Conservation (phyloP, 495 filamentous ascomycete genomes). For the Penicillium bialowiezense region DNA sequence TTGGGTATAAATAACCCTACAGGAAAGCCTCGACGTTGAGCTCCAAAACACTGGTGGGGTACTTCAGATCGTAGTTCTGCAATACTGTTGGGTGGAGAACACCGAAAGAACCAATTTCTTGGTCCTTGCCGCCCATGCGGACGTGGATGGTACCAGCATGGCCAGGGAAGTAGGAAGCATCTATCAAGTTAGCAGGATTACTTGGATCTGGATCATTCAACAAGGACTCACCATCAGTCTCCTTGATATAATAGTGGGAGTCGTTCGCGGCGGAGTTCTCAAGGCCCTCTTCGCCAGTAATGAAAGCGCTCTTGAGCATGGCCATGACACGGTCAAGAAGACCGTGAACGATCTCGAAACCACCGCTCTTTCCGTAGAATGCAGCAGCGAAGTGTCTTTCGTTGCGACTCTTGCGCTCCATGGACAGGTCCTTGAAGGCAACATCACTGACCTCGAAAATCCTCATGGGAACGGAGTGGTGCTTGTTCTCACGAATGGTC, state of each 20-base stretch:
- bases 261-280: slow-evolving; percentile 52
- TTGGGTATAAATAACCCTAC: slow-evolving; percentile 33
- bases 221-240: slow-evolving; percentile 65
- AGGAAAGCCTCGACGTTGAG: slow-evolving; percentile 95
- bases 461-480: slow-evolving; percentile 83
- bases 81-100: slow-evolving; percentile 90
- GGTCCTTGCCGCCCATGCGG: slow-evolving; percentile 64
- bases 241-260: slow-evolving; percentile 86
- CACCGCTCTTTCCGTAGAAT: slow-evolving; percentile 89
- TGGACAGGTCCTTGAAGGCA: slow-evolving; percentile 73
- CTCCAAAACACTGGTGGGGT: slow-evolving; percentile 93
- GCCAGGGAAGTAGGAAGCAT: slow-evolving; percentile 87
- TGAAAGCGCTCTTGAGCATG: slow-evolving; percentile 84
- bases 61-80: slow-evolving; percentile 90
- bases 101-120: slow-evolving; percentile 81
- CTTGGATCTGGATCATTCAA: background rate
- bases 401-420: slow-evolving; percentile 84
- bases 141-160: slow-evolving; percentile 82
- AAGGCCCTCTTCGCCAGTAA: slow-evolving; percentile 70
- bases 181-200: slow-evolving; percentile 30
- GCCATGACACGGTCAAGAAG: slow-evolving; percentile 86
- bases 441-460: slow-evolving; percentile 93
- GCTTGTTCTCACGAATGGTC: slow-evolving; percentile 92
- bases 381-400: slow-evolving; percentile 95
- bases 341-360: slow-evolving; percentile 95